Evolutionary conservation across 176 grass and related monocot genomes (phyloP), one percentile per base, ranked within the genome.

Genomic region (Eragrostis nindensis): DNA sequence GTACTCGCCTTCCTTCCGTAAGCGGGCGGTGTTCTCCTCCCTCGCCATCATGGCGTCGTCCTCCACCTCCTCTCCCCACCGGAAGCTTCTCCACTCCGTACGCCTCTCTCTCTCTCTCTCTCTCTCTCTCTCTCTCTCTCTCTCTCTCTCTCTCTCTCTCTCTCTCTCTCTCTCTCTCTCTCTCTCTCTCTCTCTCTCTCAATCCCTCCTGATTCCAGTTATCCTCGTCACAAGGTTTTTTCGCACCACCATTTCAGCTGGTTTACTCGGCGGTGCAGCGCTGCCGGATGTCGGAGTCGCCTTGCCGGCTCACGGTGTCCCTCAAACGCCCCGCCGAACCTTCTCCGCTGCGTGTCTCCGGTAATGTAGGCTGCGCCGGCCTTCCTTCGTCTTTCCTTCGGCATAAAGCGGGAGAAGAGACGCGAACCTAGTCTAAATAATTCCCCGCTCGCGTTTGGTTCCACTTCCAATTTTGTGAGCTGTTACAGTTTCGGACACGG

Each of bases 401-500:
- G 48, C 38, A 42, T 41, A 7, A 42, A 25, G 66, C 21, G 11
- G 42, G 74, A 77, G 43, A 27, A 65, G 18, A 8, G 29, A 4
- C 44, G 12, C 18, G 12, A 7, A 12, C 14, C 46, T 26, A 36
- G 32, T 36, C 39, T 3, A 10, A 64, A 36, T 65, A 15, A 39
- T 41, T 26, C 49, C 26, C 14, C 8, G 21, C 16, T 84, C 65
- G 13, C n/a, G 42, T 61, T 78, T 67, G 18, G 40, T 72, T 42
- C 53, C 2, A 66, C 27, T 66, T 62, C 47, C 53, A 70, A 73
- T 79, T 81, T 47, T 53, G 77, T 76, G 70, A 29, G 49, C 57
- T 56, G 11, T 19, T 11, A 66, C 81, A 94, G 89, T 94, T 82
- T 94, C 92, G 74, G 89, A 94, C 62, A 94, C 92, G 21, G 84